These are phyloP conservation scores for Saccharomycopsis amapae DNA, from an alignment of 805 yeast species.

Conservation along the genomic window DNA sequence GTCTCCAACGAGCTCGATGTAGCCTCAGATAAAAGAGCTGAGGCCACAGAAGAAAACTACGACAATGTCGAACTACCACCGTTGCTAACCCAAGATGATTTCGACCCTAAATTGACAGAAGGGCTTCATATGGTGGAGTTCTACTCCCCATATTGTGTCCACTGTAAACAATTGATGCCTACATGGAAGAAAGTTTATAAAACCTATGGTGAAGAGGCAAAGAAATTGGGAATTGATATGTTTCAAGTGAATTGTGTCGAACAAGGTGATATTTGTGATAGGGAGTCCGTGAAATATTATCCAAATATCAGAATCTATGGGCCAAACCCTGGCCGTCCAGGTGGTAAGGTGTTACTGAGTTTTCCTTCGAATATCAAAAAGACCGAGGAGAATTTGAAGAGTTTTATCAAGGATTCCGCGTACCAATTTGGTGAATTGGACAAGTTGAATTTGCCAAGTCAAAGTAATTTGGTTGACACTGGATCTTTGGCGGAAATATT, in stretches of 20 bases:
- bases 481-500: slow-evolving; percentile 41
- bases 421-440: slow-evolving; percentile 37
- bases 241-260: slow-evolving; percentile 81
- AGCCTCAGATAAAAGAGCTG: neutral
- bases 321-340: slow-evolving; percentile 38
- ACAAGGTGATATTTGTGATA: slow-evolving; percentile 76
- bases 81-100: slow-evolving; percentile 42
- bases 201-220: slow-evolving; percentile 39
- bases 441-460: slow-evolving; percentile 33
- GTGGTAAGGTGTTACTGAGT: slow-evolving; percentile 33
- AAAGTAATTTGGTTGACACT: slow-evolving; percentile 34
- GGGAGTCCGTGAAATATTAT: slow-evolving; percentile 55
- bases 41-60: neutral
- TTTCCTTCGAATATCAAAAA: slow-evolving; percentile 43
- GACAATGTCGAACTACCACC: slow-evolving; percentile 36
- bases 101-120: slow-evolving; percentile 40
- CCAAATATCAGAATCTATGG: slow-evolving; percentile 71
- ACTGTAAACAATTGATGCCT: slow-evolving; percentile 76
- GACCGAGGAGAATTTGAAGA: slow-evolving; percentile 41
- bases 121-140: slow-evolving; percentile 78
- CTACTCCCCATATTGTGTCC: slow-evolving; percentile 83
- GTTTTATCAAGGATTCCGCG: slow-evolving; percentile 49
- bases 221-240: slow-evolving; percentile 43
- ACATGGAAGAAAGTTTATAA: slow-evolving; percentile 66
- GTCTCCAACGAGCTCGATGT: too few species aligned